phyloP scores from a whole-genome alignment of 495 filamentous ascomycete species.

The Neurospora sp. region DNA sequence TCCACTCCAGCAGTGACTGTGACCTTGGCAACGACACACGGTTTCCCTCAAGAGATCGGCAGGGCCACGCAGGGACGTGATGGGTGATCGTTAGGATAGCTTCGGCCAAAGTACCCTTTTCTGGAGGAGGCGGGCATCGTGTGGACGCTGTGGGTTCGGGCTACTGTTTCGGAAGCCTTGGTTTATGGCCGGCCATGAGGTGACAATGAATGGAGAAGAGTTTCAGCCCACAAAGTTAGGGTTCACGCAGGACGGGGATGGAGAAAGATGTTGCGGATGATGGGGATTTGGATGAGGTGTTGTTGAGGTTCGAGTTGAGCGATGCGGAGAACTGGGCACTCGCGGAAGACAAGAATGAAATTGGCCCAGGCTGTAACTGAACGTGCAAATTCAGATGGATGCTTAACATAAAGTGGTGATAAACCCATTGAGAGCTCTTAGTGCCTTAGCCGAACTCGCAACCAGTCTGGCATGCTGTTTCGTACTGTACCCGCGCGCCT shows the following conservation, averaged over 20 bases:
- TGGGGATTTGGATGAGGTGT: background rate
- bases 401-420: background rate
- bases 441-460: background rate
- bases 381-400: background rate
- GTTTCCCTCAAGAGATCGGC: background rate
- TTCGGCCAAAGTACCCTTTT: background rate
- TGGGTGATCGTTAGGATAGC: background rate
- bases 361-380: background rate
- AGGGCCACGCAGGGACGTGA: background rate
- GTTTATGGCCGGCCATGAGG: background rate
- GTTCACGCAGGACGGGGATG: too few relatives aligned
- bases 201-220: background rate
- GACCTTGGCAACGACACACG: background rate
- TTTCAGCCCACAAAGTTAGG: background rate
- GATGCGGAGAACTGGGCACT: background rate
- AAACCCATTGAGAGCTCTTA: background rate
- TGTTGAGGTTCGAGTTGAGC: background rate
- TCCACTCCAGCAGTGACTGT: background rate
- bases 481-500: background rate
- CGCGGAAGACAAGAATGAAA: background rate
- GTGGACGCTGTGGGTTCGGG: background rate
- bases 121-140: background rate
- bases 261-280: background rate
- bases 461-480: background rate
- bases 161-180: background rate